Conservation (phyloP, 164 flowering plant genomes). For the Sedum album region DNA sequence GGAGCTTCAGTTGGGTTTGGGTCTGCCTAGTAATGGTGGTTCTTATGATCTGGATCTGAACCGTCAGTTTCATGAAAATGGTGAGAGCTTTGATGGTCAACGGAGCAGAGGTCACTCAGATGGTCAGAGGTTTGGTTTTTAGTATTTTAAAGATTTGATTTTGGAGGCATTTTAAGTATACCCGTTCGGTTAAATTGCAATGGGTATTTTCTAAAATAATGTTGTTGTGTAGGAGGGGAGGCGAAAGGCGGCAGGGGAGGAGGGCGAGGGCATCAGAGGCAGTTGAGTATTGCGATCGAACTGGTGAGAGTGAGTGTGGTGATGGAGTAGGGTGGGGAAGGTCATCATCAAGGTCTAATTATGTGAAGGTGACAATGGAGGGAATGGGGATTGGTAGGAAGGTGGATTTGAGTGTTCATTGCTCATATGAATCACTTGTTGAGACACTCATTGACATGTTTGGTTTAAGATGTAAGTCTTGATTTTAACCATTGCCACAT, state of each 20-base stretch:
- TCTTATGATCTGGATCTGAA: slow-evolving; percentile 2
- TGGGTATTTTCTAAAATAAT: too few species aligned
- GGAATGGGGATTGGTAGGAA: slow-evolving; percentile 11
- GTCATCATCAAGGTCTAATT: slow-evolving; percentile 2
- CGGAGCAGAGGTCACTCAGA: neutral
- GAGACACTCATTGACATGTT: slow-evolving; percentile 8
- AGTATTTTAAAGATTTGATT: neutral
- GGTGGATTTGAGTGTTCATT: slow-evolving; percentile 9
- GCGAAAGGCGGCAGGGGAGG: too few species aligned
- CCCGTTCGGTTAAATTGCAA: too few species aligned
- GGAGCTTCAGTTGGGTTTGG: slow-evolving; percentile 9
- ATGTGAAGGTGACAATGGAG: slow-evolving; percentile 11
- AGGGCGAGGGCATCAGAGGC: neutral
- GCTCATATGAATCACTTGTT: slow-evolving; percentile 5
- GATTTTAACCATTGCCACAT: neutral
- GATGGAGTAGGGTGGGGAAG: neutral
- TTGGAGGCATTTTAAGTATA: too few species aligned
- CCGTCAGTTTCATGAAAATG: slow-evolving; percentile 5
- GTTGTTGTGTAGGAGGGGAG: too few species aligned
- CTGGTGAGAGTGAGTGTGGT: slow-evolving; percentile 6
- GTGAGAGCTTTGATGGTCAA: neutral
- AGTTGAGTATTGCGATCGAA: neutral
- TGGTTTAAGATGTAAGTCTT: neutral
- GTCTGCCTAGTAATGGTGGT: slow-evolving; percentile 1
- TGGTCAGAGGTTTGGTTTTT: neutral